Evolutionary conservation across 805 yeast genomes (phyloP).

Genomic region (Schizosaccharomyces osmophilus): DNA sequence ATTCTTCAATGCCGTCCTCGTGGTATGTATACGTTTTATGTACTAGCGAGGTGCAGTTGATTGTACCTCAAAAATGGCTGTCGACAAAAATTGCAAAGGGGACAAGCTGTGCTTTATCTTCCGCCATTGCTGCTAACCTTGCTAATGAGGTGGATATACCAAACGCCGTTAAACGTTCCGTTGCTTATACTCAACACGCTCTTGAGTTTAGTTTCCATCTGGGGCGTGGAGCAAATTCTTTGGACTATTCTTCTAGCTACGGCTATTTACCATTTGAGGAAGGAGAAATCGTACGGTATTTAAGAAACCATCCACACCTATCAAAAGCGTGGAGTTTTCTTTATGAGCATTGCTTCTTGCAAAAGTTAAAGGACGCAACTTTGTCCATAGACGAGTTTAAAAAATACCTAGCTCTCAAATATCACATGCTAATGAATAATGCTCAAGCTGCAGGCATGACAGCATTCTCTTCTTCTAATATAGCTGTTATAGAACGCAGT

Average conservation of each 20-base stretch:
- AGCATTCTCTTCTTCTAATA: background rate
- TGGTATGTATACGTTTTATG: background rate
- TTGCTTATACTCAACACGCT: background rate
- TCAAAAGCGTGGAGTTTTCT: background rate
- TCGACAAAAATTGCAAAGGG: background rate
- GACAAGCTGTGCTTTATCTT: background rate
- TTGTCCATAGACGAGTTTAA: background rate
- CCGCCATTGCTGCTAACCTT: background rate
- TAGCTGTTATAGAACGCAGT: background rate
- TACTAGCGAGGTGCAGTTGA: background rate
- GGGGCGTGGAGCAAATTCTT: background rate
- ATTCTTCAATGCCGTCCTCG: background rate
- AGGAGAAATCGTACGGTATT: background rate
- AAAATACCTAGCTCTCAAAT: background rate
- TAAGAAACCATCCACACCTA: background rate
- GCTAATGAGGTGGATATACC: background rate
- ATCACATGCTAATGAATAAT: background rate
- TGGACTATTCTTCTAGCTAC: background rate
- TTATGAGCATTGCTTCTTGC: background rate
- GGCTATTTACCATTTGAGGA: background rate
- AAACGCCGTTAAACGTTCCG: background rate
- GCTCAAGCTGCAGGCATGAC: background rate
- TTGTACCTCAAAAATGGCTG: background rate
- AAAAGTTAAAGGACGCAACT: background rate
- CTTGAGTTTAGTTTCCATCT: background rate